A percentile compares a stretch with the other conserved stretches of the same genome.
Conservation (phyloP, 495 filamentous ascomycete genomes). For the Rhizodiscina lignyota region DNA sequence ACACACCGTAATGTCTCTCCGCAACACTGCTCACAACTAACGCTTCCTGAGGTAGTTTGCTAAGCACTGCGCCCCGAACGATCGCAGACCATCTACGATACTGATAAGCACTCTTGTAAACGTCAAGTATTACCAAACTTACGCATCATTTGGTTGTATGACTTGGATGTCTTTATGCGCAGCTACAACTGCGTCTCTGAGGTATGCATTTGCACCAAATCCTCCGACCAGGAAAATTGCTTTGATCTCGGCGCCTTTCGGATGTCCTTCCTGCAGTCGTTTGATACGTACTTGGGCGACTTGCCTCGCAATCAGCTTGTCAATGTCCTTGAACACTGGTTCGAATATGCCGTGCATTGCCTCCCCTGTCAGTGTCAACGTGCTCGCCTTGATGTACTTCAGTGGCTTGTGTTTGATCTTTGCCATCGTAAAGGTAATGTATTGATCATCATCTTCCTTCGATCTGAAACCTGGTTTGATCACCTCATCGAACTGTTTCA, state of each 20-base stretch:
- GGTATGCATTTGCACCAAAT: background rate
- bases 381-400: no score
- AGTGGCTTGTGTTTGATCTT: no score
- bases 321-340: background rate
- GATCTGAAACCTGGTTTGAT: background rate
- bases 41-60: conserved; percentile 1
- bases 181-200: background rate
- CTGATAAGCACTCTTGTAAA: no score
- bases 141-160: conserved; percentile 2
- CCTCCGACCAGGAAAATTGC: conserved; percentile 3
- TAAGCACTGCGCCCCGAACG: background rate
- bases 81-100: no score
- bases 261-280: background rate
- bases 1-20: conserved; percentile 2
- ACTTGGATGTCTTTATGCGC: background rate
- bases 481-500: background rate
- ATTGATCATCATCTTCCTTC: background rate
- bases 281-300: background rate
- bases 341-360: background rate
- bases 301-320: background rate
- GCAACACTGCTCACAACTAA: conserved; percentile 1
- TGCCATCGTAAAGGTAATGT: background rate
- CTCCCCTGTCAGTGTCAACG: background rate
- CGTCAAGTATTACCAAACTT: no score
- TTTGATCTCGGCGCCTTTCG: background rate